Evolutionary conservation across 345 rosid species (phyloP), one percentile per base, ranked within the genome.

Genomic region (Dimocarpus longan): DNA sequence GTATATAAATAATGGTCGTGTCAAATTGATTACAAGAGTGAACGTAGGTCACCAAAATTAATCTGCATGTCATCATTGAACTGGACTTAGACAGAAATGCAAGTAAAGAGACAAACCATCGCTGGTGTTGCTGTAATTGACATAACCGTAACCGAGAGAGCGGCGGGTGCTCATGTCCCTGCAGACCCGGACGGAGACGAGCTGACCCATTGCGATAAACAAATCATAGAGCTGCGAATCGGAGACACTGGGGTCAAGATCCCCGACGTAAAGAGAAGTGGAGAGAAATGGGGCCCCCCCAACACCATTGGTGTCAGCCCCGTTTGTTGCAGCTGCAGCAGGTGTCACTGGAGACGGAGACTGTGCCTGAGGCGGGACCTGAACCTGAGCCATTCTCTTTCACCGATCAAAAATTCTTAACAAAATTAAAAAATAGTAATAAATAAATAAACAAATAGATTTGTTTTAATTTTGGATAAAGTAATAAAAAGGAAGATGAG

Each of bases 191-290:
- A 93, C 93, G 18, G 97, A 93, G 5, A 88, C 90, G 24, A 93
- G 93, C 39, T 74, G 84, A 46, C 90, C 93, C 21, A 87, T 78
- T 44, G 82, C 90, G 74, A 73, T 89, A 80, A 93, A 93, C 78
- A 89, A 80, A 73, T 91, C 93, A 66, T 90, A 91, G 46, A 93
- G 87, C 82, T 93, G 91, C 39, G 97, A 79, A 84, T 93, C 97
- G 6, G 89, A 89, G 9, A 91, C 95, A 71, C 40, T 86, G 7
- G 39, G 67, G 60, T 93, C 97, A 77, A 93, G 92, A 89, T 93
- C 97, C 65, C 95, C 97, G 0, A 93, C 93, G 57, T 91, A 93
- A 73, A 91, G 93, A 13, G 97, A 88, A 40, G 88, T 90, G 10
- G 91, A 77, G 68, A 82, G 81, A 46, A 88, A 80, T 78, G 85